Conservation (phyloP, 257 asterid genomes). For the Scutellaria galericulata region DNA sequence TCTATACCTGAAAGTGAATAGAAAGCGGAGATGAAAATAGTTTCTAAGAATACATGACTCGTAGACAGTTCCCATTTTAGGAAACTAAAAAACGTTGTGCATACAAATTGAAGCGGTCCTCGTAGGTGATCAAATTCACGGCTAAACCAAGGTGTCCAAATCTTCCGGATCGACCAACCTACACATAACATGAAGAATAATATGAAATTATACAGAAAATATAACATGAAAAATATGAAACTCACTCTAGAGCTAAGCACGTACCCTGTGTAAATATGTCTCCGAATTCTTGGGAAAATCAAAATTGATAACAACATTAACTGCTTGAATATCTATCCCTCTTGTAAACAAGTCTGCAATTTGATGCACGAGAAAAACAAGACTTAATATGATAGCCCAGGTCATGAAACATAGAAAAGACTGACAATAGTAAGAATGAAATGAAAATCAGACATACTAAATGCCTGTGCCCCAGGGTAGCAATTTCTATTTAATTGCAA, state of each 20-base stretch:
- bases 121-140: constrained; percentile 84
- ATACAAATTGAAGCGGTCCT: constrained; percentile 87
- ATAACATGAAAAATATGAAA: constrained; percentile 10
- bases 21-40: constrained; percentile 23
- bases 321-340: constrained; percentile 93
- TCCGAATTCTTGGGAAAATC: constrained; percentile 87
- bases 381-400: constrained; percentile 15
- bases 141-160: constrained; percentile 95
- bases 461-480: constrained; percentile 14
- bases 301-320: constrained; percentile 83
- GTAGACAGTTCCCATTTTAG: background rate
- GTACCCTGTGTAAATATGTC: constrained; percentile 88
- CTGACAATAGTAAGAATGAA: background rate
- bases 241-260: constrained; percentile 33
- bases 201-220: constrained; percentile 8
- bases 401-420: constrained; percentile 14
- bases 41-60: background rate
- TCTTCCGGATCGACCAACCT: constrained; percentile 97
- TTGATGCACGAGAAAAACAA: constrained; percentile 20
- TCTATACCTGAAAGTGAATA: constrained; percentile 61
- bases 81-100: constrained; percentile 30
- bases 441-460: constrained; percentile 12
- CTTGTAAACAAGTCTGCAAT: constrained; percentile 81
- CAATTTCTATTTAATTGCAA: background rate
- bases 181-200: constrained; percentile 29